These are phyloP conservation scores for Monilinia aucupariae DNA, from an alignment of 2,329 filamentous ascomycete species.

Conservation along the genomic window DNA sequence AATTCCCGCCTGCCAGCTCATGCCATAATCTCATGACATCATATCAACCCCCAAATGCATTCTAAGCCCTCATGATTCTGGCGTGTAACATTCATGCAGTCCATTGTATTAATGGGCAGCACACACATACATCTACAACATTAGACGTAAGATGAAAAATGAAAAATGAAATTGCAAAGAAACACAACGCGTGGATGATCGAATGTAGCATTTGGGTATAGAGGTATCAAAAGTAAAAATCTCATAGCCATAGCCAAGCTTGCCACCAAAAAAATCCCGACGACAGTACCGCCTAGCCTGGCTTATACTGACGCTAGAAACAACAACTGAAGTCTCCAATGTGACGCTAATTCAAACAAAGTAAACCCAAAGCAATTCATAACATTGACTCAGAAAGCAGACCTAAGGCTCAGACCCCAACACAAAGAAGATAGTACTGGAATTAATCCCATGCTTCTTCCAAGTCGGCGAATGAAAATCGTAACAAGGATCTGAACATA, in stretches of 20 bases:
- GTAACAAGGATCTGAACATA: not conserved
- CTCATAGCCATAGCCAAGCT: conserved; percentile 8
- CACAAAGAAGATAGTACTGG: not conserved
- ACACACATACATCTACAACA: not conserved
- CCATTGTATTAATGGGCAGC: not conserved
- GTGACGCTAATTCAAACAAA: not conserved
- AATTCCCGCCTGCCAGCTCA: not conserved
- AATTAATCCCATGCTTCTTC: not conserved
- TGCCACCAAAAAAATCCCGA: conserved; percentile 2
- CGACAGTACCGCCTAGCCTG: not conserved
- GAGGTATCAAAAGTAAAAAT: conserved; percentile 7
- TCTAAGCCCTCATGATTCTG: not conserved
- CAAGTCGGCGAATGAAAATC: not conserved
- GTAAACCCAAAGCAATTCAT: not conserved
- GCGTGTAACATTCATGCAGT: not conserved
- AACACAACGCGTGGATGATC: not conserved
- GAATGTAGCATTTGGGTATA: conserved; percentile 9
- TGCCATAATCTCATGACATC: not conserved
- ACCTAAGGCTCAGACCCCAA: not conserved
- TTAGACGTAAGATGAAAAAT: not conserved
- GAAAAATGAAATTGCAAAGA: too few relatives aligned
- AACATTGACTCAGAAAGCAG: not conserved
- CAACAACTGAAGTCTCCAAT: not conserved
- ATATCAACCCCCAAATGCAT: not conserved
- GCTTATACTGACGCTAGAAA: not conserved